A percentile compares a stretch with the other conserved stretches of the same genome.
Conservation (phyloP, 768 basidiomycete genomes). For the Stropharia rugosoannulata region DNA sequence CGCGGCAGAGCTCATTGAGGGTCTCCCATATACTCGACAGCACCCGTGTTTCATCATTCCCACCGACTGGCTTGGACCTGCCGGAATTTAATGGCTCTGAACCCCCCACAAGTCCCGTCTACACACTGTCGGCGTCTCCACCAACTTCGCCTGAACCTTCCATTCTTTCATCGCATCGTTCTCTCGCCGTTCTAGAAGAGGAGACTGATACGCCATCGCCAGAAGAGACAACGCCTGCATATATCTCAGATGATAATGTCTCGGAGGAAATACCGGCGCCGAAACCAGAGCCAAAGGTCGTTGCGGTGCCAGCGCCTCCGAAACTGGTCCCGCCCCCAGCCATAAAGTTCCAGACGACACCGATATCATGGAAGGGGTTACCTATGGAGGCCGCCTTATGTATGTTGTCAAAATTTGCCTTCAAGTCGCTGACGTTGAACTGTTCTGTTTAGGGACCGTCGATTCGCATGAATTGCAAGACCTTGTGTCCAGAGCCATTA, state of each 20-base stretch:
- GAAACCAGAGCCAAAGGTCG: neutral
- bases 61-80: slow-evolving; percentile 11
- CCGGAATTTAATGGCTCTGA: slow-evolving; percentile 14
- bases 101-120: slow-evolving; percentile 12
- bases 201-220: slow-evolving; percentile 2
- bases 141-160: slow-evolving; percentile 15
- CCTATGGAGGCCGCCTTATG: slow-evolving; percentile 68
- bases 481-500: slow-evolving; percentile 71
- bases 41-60: slow-evolving; percentile 7
- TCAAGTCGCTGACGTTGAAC: slow-evolving; percentile 5
- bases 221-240: slow-evolving; percentile 11
- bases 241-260: slow-evolving; percentile 5
- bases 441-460: slow-evolving; percentile 47
- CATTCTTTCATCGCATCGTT: slow-evolving; percentile 10
- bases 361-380: slow-evolving; percentile 67
- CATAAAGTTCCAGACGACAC: slow-evolving; percentile 54
- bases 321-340: slow-evolving; percentile 47
- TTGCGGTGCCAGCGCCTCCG: slow-evolving; percentile 13
- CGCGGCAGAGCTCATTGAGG: slow-evolving; percentile 19
- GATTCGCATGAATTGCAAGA: slow-evolving; percentile 62
- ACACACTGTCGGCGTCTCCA: neutral
- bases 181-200: slow-evolving; percentile 17
- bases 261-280: neutral
- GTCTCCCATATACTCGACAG: slow-evolving; percentile 19
- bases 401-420: slow-evolving; percentile 24